Evolutionary conservation across 495 filamentous ascomycete genomes (phyloP).

Genomic region (Hypoxylon subgilvum): DNA sequence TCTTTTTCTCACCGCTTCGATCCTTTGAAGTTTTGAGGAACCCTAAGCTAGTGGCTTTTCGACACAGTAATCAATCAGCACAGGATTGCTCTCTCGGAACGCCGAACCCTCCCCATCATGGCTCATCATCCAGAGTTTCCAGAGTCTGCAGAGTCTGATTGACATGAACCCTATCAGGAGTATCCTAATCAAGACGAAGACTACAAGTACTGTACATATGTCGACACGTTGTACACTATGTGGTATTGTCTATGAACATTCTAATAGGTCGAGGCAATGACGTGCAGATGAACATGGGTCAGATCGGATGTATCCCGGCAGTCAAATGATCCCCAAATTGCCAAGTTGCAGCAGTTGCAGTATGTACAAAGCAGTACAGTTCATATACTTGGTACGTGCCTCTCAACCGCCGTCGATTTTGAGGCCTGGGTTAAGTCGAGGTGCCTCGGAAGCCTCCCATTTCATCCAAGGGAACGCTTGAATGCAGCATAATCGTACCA

Average conservation of each 20-base stretch:
- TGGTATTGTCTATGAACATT: slow-evolving; percentile 25
- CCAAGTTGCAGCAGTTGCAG: too few relatives aligned
- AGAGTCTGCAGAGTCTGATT: too few relatives aligned
- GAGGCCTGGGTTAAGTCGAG: slow-evolving; percentile 9
- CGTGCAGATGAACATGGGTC: slow-evolving; percentile 33
- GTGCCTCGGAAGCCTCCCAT: slow-evolving; percentile 21
- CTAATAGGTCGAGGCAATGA: slow-evolving; percentile 32
- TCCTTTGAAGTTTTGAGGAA: slow-evolving; percentile 10
- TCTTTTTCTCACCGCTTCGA: slow-evolving; percentile 25
- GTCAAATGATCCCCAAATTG: slow-evolving; percentile 26
- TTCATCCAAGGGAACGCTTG: slow-evolving; percentile 4
- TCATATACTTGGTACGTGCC: too few relatives aligned
- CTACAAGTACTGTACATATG: slow-evolving; percentile 22
- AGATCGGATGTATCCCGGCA: slow-evolving; percentile 39
- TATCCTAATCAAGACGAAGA: slow-evolving; percentile 13
- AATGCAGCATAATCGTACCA: slow-evolving; percentile 36
- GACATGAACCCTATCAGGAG: slow-evolving; percentile 7
- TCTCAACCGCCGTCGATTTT: slow-evolving; percentile 15
- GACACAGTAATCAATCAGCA: slow-evolving; percentile 19
- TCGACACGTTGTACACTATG: slow-evolving; percentile 22
- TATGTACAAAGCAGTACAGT: too few relatives aligned
- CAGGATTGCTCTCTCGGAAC: slow-evolving; percentile 15
- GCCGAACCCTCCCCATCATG: slow-evolving; percentile 12
- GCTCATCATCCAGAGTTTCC: too few relatives aligned
- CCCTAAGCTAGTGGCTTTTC: slow-evolving; percentile 15